phyloP scores from a whole-genome alignment of 345 rosid species.

The Salix exigua region DNA sequence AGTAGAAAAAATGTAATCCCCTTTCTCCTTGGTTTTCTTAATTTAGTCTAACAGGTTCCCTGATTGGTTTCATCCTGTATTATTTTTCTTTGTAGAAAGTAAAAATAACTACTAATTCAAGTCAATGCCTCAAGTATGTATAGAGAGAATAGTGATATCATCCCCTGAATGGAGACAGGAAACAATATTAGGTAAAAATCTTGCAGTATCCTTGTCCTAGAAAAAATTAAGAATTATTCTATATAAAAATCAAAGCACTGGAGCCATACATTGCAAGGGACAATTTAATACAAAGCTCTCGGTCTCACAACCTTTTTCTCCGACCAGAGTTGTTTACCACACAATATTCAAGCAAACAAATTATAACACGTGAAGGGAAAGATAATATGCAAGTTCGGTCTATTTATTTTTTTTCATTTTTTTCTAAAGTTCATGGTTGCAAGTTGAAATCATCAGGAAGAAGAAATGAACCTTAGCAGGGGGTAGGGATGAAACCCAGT shows the following conservation, averaged over 20 bases:
- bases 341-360: neutral
- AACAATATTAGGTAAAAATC: neutral
- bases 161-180: neutral
- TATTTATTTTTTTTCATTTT: neutral
- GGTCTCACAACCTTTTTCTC: neutral
- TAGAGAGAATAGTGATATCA: neutral
- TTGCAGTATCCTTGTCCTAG: neutral
- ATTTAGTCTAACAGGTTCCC: neutral
- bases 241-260: neutral
- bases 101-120: neutral
- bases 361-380: neutral
- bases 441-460: neutral
- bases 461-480: constrained; percentile 75
- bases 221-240: neutral
- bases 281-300: neutral
- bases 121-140: neutral
- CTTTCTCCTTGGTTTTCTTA: neutral
- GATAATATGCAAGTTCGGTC: neutral
- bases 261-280: neutral
- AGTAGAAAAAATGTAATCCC: neutral
- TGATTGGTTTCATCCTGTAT: neutral
- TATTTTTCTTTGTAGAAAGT: neutral
- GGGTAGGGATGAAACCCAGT: constrained; percentile 95
- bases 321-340: neutral
- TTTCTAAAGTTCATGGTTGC: neutral